Conservation (phyloP, 2,329 filamentous ascomycete species). For the Sclerotiophoma versabilis region DNA sequence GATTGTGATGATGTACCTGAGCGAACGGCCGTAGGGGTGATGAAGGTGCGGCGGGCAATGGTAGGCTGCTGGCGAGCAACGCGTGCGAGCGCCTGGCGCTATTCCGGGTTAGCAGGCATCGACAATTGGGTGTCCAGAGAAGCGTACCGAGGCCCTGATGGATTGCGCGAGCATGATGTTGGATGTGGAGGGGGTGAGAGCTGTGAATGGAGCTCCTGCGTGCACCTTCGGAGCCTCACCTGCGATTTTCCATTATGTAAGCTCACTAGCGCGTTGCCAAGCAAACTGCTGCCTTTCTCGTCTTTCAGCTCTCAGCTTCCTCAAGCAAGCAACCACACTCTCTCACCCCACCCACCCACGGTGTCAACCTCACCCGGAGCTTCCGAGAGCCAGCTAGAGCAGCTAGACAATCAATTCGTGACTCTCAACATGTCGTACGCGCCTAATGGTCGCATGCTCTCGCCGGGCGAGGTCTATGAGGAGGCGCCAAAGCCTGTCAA, state of each 20-base stretch:
- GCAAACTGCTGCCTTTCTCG: constrained; percentile 4
- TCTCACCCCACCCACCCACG: constrained; percentile 30
- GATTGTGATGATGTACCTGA: constrained; percentile 61
- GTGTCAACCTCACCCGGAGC: constrained; percentile 23
- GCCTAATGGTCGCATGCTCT: constrained; percentile 49
- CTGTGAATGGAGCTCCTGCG: constrained; percentile 37
- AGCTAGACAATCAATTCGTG: constrained; percentile 21
- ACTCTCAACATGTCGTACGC: constrained; percentile 40
- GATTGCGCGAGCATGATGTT: constrained; percentile 66
- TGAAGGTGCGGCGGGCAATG: constrained; percentile 67
- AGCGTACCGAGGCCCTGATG: constrained; percentile 66
- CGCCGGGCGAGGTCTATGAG: constrained; percentile 54
- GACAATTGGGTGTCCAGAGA: constrained; percentile 8
- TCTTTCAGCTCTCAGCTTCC: constrained; percentile 10
- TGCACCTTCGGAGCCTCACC: constrained; percentile 10
- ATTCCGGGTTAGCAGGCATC: constrained; percentile 38
- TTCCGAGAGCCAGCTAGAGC: constrained; percentile 19
- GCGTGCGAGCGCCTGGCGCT: constrained; percentile 69
- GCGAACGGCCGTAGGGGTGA: constrained; percentile 66
- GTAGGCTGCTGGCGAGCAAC: constrained; percentile 64
- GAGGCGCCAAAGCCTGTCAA: constrained; percentile 43
- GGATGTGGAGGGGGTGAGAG: constrained; percentile 33
- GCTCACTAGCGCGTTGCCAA: constrained; percentile 26
- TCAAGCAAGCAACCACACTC: constrained; percentile 19
- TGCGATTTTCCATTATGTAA: constrained; percentile 17